A percentile compares a stretch with the other conserved stretches of the same genome.
Evolutionary conservation across 345 rosid species (phyloP).

Genomic region (Eucalyptus virginea): DNA sequence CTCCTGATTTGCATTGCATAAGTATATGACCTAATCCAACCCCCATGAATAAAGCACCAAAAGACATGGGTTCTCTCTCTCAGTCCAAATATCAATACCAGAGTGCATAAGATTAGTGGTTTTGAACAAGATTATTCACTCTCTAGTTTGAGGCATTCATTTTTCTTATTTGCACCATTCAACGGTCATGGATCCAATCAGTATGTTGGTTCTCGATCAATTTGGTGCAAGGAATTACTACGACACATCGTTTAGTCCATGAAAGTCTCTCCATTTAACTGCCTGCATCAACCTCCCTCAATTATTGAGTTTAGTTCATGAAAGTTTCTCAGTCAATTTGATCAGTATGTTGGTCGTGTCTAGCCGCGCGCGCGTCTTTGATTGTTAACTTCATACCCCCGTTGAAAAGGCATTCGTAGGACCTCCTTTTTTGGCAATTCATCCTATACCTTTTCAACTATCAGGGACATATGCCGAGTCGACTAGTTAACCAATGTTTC

Average conservation of each 20-base stretch:
- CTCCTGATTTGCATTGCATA: neutral
- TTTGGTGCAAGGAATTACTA: neutral
- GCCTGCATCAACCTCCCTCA: neutral
- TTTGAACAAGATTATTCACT: neutral
- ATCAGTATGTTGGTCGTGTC: neutral
- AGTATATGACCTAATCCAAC: neutral
- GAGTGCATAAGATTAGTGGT: neutral
- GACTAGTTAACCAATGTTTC: neutral
- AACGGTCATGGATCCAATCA: accelerated
- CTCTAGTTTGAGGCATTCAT: neutral
- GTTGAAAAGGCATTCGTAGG: neutral
- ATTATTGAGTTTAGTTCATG: neutral
- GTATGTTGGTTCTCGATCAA: neutral
- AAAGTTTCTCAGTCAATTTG: too few species aligned
- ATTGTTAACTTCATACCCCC: neutral
- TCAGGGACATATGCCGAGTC: neutral
- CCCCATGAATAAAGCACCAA: neutral
- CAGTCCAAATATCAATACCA: neutral
- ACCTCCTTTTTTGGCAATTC: neutral
- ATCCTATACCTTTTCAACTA: neutral
- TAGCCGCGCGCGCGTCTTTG: neutral
- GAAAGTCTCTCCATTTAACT: neutral
- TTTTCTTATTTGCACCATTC: neutral
- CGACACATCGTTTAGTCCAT: neutral
- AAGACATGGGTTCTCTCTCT: neutral